phyloP scores from a whole-genome alignment of 768 basidiomycete genomes.

The Tricholoma saponaceum region DNA sequence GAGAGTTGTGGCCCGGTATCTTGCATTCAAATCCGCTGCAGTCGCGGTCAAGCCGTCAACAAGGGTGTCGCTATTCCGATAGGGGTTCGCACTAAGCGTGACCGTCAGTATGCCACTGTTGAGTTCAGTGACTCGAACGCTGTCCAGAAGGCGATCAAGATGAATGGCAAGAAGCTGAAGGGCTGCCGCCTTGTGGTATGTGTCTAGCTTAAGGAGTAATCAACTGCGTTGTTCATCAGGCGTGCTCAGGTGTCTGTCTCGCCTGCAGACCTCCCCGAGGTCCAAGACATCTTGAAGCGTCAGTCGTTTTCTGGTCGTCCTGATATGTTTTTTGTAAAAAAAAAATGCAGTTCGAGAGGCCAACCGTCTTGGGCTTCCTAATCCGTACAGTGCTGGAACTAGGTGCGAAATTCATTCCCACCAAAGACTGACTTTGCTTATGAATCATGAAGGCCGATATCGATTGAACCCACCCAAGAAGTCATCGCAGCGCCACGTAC shows the following conservation, averaged over 20 bases:
- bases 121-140: constrained; percentile 35
- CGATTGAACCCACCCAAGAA: constrained; percentile 16
- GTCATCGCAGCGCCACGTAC: constrained; percentile 13
- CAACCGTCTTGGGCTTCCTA: constrained; percentile 3
- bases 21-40: constrained; percentile 37
- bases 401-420: background rate
- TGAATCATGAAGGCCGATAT: constrained; percentile 14
- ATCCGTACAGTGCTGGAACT: background rate
- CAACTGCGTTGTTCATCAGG: background rate
- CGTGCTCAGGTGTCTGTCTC: constrained; percentile 29
- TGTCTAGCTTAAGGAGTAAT: constrained; percentile 1
- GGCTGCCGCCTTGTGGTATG: constrained; percentile 40
- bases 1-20: constrained; percentile 29
- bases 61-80: constrained; percentile 18
- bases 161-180: constrained; percentile 32
- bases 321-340: background rate
- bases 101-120: constrained; percentile 50
- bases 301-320: constrained; percentile 4
- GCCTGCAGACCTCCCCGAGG: constrained; percentile 38
- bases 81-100: constrained; percentile 19
- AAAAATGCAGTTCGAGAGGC: constrained; percentile 7
- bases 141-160: constrained; percentile 36
- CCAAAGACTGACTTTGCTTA: background rate
- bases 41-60: constrained; percentile 33
- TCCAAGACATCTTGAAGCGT: constrained; percentile 27